A percentile compares a stretch with the other conserved stretches of the same genome.
phyloP scores from a whole-genome alignment of 2,329 filamentous ascomycete genomes.

The Blumeria graminis region DNA sequence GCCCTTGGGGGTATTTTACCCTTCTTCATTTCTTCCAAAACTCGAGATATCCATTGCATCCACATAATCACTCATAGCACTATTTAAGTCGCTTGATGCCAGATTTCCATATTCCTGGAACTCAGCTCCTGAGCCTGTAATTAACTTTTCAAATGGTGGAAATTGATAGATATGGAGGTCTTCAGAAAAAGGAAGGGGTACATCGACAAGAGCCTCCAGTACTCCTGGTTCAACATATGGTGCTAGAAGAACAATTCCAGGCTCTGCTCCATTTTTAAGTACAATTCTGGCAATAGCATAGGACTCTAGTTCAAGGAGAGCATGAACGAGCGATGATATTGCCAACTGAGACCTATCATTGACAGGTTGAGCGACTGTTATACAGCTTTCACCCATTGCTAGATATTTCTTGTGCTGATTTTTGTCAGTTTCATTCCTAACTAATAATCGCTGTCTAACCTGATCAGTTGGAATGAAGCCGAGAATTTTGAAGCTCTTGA shows the following conservation, averaged over 20 bases:
- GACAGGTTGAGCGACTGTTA: conserved; percentile 51
- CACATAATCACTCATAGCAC: conserved; percentile 78
- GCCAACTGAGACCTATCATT: conserved; percentile 69
- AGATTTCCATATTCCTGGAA: conserved; percentile 66
- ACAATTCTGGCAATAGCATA: conserved; percentile 77
- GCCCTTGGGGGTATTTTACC: conserved; percentile 22
- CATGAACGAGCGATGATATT: conserved; percentile 72
- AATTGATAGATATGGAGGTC: conserved; percentile 82
- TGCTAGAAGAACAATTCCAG: conserved; percentile 51
- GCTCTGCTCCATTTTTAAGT: conserved; percentile 57
- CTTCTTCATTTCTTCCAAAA: conserved; percentile 49
- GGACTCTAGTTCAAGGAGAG: conserved; percentile 60
- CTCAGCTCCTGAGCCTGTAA: conserved; percentile 65
- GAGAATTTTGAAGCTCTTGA: conserved; percentile 52
- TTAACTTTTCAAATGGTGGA: conserved; percentile 63
- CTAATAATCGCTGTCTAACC: conserved; percentile 19
- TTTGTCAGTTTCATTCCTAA: conserved; percentile 4
- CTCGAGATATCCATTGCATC: conserved; percentile 72
- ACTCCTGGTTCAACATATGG: conserved; percentile 49
- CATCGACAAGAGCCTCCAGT: conserved; percentile 68
- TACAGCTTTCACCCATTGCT: conserved; percentile 56
- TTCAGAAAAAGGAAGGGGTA: conserved; percentile 80
- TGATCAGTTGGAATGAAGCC: conserved; percentile 59
- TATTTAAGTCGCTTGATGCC: conserved; percentile 45
- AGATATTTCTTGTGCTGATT: conserved; percentile 58